Evolutionary conservation across 257 asterid genomes (phyloP), one percentile per base, ranked within the genome.

Genomic region (Nicotiana undulata): DNA sequence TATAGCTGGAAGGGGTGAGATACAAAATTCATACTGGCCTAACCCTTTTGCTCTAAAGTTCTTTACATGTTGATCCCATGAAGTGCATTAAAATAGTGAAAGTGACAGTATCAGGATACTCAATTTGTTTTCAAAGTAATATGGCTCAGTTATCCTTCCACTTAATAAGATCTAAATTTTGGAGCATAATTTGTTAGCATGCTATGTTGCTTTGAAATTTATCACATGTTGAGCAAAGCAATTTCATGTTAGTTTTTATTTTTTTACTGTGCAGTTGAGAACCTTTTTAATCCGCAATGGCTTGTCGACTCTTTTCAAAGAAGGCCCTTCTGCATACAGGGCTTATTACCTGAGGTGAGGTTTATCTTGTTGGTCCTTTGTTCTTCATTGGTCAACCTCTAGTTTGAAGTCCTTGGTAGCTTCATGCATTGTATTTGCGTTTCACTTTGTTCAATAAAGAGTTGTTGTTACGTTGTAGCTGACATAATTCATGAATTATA

Each of bases 241-340:
- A 63, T 28, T 67, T 77, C 53, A 29, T 28, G 7, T 7, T 49
- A 74, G 26, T 44, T 44, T 44, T 24, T 74, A 37, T 24, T 70
- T 58, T 53, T 83, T 9, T 53, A 68, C 76, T 84, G 65, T 85
- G 88, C 94, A 96, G 99, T 58, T 92, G 83, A 85, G 98, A 82
- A 92, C 99, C 56, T 96, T 96, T 86, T 85, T 94, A 84, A 94
- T 96, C 81, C 91, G 99, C 86, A 96, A 96, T 89, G 98, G 99
- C 84, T 85, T 96, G 84, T 64, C 94, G 22, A 82, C 89, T 88
- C 98, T 96, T 85, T 96, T 96, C 63, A 96, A 92, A 85, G 92
- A 96, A 88, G 99, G 98, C 37, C 95, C 91, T 86, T 85, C 95
- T 84, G 97, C 97, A 3, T 96, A 96, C 88, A 96, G 87, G 89